Conservation (phyloP, 495 filamentous ascomycete genomes). For the Tuber umbilicatum region DNA sequence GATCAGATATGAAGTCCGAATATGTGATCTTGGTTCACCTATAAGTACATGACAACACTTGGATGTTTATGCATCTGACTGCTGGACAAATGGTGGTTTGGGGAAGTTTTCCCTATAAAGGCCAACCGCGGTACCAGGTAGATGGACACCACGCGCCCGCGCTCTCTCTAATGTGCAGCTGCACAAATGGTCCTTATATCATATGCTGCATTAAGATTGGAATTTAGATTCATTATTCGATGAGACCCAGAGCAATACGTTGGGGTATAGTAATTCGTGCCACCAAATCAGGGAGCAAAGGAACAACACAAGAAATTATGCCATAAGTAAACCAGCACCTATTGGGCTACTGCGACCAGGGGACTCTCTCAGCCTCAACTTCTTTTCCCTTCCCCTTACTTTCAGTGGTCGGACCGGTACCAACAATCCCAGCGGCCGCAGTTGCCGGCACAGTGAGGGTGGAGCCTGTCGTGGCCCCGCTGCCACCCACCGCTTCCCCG, state of each 20-base stretch:
- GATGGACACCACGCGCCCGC: not conserved
- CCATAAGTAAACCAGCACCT: not conserved
- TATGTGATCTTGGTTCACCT: not conserved
- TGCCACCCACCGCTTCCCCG: not conserved
- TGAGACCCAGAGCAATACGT: not conserved
- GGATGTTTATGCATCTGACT: not conserved
- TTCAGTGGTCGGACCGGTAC: not conserved
- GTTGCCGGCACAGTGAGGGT: not conserved
- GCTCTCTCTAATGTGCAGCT: not conserved
- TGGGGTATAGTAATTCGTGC: not conserved
- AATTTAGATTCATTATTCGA: not conserved
- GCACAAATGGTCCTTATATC: not conserved
- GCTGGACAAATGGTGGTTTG: not conserved
- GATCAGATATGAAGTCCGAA: not conserved
- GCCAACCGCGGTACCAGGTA: not conserved
- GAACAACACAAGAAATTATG: not conserved
- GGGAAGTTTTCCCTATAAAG: not conserved
- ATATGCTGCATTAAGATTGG: not conserved
- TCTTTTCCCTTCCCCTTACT: not conserved
- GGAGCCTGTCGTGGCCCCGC: not conserved
- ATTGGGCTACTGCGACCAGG: not conserved
- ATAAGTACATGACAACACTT: not conserved
- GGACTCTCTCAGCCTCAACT: not conserved
- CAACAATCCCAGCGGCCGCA: not conserved
- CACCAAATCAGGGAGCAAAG: not conserved